These are phyloP conservation scores for Linderniella brevidens DNA, from an alignment of 257 asterid species.

Conservation along the genomic window DNA sequence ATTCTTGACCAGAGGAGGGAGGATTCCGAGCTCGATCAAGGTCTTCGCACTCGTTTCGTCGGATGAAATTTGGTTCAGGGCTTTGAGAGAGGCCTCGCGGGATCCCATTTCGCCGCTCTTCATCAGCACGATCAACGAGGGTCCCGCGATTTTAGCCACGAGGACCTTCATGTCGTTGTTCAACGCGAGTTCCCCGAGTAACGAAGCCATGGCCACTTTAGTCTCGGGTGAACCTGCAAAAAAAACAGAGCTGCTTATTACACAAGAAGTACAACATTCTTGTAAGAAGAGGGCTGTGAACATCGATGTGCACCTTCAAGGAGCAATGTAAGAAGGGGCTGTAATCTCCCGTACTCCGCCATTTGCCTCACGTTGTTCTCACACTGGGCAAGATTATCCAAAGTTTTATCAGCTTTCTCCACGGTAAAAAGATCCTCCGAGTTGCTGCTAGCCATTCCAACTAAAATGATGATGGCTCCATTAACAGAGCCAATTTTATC, in stretches of 20 bases:
- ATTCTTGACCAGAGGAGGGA: constrained; percentile 85
- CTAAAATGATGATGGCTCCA: constrained; percentile 80
- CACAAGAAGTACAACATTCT: not conserved
- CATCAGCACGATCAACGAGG: constrained; percentile 68
- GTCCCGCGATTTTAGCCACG: constrained; percentile 66
- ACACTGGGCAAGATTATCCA: constrained; percentile 61
- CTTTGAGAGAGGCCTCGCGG: constrained; percentile 82
- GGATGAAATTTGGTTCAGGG: constrained; percentile 76
- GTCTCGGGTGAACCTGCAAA: constrained; percentile 72
- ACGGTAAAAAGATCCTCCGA: constrained; percentile 60
- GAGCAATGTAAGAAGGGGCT: constrained; percentile 59
- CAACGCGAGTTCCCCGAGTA: constrained; percentile 71
- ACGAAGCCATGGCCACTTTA: constrained; percentile 72
- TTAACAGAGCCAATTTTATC: constrained; percentile 75
- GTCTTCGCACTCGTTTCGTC: constrained; percentile 67
- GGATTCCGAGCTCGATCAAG: constrained; percentile 77
- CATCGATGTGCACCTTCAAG: constrained; percentile 74
- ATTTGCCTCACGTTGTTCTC: constrained; percentile 91
- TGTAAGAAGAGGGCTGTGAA: too few relatives aligned
- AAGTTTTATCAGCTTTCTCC: constrained; percentile 67
- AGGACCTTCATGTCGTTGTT: constrained; percentile 64
- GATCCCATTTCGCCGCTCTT: constrained; percentile 31
- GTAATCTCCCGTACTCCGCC: constrained; percentile 81
- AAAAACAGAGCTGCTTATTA: not conserved
- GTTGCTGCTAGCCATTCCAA: constrained; percentile 88